These are phyloP conservation scores for Pharus latifolius DNA, from an alignment of 176 grass and related monocot species.

Conservation along the genomic window DNA sequence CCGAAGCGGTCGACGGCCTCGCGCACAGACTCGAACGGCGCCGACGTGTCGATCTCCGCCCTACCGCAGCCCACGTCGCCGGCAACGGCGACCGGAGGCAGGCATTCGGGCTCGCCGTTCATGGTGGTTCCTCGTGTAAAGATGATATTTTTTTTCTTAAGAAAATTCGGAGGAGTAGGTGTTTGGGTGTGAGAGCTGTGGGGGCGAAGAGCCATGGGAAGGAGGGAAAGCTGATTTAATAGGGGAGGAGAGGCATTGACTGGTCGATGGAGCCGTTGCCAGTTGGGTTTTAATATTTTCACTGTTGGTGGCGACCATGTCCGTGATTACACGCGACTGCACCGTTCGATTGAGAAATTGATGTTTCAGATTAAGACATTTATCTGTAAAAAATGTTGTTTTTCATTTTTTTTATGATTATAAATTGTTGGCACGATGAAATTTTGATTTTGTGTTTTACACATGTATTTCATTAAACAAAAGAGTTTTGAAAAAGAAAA, in stretches of 20 bases:
- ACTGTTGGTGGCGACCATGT: too few relatives aligned
- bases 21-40: conserved; percentile 82
- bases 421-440: too few relatives aligned
- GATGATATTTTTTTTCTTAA: too few relatives aligned
- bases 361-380: too few relatives aligned
- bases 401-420: too few relatives aligned
- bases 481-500: too few relatives aligned
- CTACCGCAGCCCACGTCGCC: conserved; percentile 5
- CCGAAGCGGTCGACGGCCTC: conserved; percentile 87
- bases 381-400: too few relatives aligned
- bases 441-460: too few relatives aligned
- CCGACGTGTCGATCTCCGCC: conserved; percentile 89
- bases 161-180: too few relatives aligned
- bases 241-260: conserved; percentile 14
- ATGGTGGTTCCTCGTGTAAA: conserved; percentile 8
- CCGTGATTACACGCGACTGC: too few relatives aligned
- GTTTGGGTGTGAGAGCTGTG: background rate
- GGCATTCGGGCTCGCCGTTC: background rate
- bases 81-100: background rate
- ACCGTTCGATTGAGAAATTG: too few relatives aligned
- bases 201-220: background rate
- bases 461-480: too few relatives aligned
- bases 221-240: conserved; percentile 1
- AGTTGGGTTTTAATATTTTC: background rate
- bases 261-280: conserved; percentile 23